Evolutionary conservation across 306 rosid species (phyloP).

Genomic region (Hippophae rhamnoides): DNA sequence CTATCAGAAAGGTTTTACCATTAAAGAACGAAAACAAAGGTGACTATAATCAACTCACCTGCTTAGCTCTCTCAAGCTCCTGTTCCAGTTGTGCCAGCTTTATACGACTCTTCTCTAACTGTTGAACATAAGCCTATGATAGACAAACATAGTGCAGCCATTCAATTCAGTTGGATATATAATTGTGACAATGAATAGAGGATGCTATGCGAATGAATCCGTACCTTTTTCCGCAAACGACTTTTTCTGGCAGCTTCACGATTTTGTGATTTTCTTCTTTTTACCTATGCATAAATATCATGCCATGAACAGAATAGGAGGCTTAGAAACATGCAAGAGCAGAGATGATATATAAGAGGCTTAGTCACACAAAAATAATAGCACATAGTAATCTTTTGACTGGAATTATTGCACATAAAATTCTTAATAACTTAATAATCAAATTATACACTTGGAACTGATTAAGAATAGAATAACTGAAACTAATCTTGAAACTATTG

Average conservation of each 20-base stretch:
- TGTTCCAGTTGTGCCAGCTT: slow-evolving; percentile 70
- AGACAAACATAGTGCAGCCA: slow-evolving; percentile 12
- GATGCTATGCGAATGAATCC: slow-evolving; percentile 6
- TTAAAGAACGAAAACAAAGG: neutral
- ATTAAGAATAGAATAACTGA: no score
- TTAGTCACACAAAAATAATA: no score
- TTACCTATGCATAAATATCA: slow-evolving; percentile 28
- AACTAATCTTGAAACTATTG: no score
- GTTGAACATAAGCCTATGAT: slow-evolving; percentile 76
- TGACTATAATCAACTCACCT: slow-evolving; percentile 35
- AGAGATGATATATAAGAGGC: no score
- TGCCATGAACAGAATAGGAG: neutral
- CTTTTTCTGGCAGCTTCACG: slow-evolving; percentile 90
- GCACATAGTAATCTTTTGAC: no score
- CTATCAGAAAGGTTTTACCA: slow-evolving; percentile 9
- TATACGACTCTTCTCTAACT: slow-evolving; percentile 73
- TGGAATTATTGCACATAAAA: no score
- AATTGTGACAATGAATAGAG: neutral
- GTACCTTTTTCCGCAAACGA: slow-evolving; percentile 66
- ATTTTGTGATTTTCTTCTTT: slow-evolving; percentile 71
- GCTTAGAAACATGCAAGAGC: no score
- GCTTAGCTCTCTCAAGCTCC: slow-evolving; percentile 61
- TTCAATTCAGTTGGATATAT: slow-evolving; percentile 1
- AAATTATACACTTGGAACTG: no score
- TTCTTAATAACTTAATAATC: no score